Evolutionary conservation across 1,284 basidiomycete genomes (phyloP).

Genomic region (Albatrellus sp.): DNA sequence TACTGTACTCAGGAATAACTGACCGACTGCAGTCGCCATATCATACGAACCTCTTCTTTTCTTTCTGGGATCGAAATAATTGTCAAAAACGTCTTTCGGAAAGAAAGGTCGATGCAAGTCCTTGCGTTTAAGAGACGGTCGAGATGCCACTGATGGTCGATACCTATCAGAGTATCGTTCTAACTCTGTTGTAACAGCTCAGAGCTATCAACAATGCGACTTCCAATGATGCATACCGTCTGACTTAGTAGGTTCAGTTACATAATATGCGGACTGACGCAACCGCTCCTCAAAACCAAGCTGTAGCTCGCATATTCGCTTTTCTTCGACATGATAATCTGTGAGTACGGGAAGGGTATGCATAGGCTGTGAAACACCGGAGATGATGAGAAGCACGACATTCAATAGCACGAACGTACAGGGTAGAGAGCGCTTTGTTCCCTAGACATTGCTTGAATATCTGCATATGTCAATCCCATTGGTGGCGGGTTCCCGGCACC

Average conservation of each 20-base stretch:
- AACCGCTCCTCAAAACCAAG: conserved; percentile 52
- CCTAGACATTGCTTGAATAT: conserved; percentile 60
- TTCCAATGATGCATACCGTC: conserved; percentile 29
- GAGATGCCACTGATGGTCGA: conserved; percentile 41
- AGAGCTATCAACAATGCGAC: not conserved
- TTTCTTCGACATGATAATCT: conserved; percentile 51
- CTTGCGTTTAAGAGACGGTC: conserved; percentile 53
- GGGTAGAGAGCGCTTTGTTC: conserved; percentile 70
- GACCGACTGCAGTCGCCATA: not conserved
- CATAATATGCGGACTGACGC: conserved; percentile 55
- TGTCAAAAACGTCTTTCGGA: conserved; percentile 61
- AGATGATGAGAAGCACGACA: conserved; percentile 17
- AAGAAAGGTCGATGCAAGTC: conserved; percentile 67
- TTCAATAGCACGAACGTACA: conserved; percentile 30
- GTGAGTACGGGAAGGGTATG: conserved; percentile 51
- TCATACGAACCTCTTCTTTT: conserved; percentile 40
- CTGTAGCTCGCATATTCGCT: conserved; percentile 50
- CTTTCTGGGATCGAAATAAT: conserved; percentile 63
- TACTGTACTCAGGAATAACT: too few relatives aligned
- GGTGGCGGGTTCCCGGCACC: conserved; percentile 38
- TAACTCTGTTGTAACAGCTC: conserved; percentile 16
- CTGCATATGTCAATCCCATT: conserved; percentile 69
- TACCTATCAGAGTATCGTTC: conserved; percentile 77
- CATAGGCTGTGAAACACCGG: conserved; percentile 28
- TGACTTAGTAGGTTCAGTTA: conserved; percentile 57